These are phyloP conservation scores for Metschnikowia amazonensis DNA, from an alignment of 805 yeast genomes.

Conservation along the genomic window DNA sequence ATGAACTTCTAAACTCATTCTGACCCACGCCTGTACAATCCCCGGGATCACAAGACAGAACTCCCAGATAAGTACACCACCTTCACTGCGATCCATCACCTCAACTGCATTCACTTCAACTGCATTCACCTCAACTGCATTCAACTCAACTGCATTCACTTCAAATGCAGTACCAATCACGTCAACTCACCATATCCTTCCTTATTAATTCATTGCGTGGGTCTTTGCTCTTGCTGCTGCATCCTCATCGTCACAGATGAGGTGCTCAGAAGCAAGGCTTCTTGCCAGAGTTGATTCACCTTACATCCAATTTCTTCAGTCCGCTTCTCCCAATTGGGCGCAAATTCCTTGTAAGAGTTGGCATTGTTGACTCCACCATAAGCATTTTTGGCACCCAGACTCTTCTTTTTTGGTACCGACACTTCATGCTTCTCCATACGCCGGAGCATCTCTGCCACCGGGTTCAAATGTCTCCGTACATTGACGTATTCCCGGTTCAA, in stretches of 20 bases:
- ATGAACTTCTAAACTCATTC: too few species aligned
- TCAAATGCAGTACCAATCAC: too few species aligned
- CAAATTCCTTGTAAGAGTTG: slow-evolving; percentile 33
- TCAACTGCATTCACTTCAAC: too few species aligned
- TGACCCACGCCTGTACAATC: too few species aligned
- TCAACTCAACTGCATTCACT: too few species aligned
- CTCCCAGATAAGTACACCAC: too few species aligned
- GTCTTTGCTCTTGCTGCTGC: slow-evolving; percentile 5
- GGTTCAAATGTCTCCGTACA: slow-evolving; percentile 66
- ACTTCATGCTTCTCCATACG: slow-evolving; percentile 37
- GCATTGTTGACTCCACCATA: slow-evolving; percentile 17
- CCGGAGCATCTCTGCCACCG: slow-evolving; percentile 59
- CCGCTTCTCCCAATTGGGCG: slow-evolving; percentile 29
- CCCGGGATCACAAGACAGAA: too few species aligned
- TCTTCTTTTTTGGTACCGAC: slow-evolving; percentile 23
- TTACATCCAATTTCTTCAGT: slow-evolving; percentile 26
- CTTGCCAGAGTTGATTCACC: slow-evolving; percentile 39
- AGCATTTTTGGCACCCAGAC: slow-evolving; percentile 8
- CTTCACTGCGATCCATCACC: too few species aligned
- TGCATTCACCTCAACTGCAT: too few species aligned
- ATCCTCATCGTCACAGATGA: slow-evolving; percentile 10
- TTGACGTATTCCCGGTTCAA: slow-evolving; percentile 69
- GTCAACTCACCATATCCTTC: too few species aligned
- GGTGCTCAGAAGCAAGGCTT: slow-evolving; percentile 27
- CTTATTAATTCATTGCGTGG: too few species aligned